Conservation (phyloP, 1,284 basidiomycete species). For the Anthracocystis walkeri region DNA sequence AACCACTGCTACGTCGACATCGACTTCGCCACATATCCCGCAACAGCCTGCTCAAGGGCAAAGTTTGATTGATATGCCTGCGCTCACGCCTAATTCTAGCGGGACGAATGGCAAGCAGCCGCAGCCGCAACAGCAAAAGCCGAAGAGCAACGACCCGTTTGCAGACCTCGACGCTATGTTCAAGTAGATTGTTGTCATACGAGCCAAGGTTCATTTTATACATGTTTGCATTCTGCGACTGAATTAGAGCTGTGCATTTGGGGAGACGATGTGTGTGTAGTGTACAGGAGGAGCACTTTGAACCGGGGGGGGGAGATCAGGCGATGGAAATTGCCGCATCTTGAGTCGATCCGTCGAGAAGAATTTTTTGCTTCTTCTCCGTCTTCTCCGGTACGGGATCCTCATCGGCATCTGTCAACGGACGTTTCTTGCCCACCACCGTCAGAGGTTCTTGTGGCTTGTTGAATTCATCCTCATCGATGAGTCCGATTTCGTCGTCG, state of each 20-base stretch:
- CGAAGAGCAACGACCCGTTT: conserved; percentile 58
- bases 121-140: conserved; percentile 22
- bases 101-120: conserved; percentile 16
- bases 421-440: conserved; percentile 28
- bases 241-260: neutral
- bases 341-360: conserved; percentile 8
- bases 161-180: conserved; percentile 63
- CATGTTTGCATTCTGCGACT: neutral
- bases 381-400: neutral
- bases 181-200: conserved; percentile 31
- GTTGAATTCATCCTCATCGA: conserved; percentile 3
- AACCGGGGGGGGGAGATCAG: neutral
- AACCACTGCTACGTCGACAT: conserved; percentile 43
- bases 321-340: conserved; percentile 31
- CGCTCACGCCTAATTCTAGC: conserved; percentile 22
- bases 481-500: conserved; percentile 1
- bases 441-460: conserved; percentile 1
- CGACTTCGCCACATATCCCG: conserved; percentile 34
- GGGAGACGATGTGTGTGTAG: neutral
- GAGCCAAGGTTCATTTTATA: neutral
- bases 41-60: conserved; percentile 1
- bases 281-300: neutral
- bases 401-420: conserved; percentile 18
- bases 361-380: conserved; percentile 29
- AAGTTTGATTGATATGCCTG: conserved; percentile 24